Percentiles rank a stretch among this genome's conserved stretches.
phyloP scores from a whole-genome alignment of 768 basidiomycete species.

The Cubamyces lactineus region DNA sequence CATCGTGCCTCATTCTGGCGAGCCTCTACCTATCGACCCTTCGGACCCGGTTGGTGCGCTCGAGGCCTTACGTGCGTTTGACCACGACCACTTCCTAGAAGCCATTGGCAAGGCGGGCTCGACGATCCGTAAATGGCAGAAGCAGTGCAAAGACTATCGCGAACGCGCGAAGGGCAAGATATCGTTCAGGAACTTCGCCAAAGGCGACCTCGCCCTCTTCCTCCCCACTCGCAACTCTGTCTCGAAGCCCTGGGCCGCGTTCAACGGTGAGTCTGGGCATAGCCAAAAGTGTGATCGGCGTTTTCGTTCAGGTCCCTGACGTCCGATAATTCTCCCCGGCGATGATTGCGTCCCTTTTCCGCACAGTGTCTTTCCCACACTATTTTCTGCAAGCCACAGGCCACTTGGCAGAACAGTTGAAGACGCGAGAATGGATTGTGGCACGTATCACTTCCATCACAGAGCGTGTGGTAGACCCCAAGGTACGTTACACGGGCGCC shows the following conservation, averaged over 20 bases:
- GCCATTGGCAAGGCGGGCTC: constrained; percentile 80
- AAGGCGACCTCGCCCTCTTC: constrained; percentile 94
- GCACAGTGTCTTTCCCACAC: constrained; percentile 90
- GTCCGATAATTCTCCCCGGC: constrained; percentile 38
- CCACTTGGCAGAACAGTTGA: constrained; percentile 85
- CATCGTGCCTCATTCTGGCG: constrained; percentile 53
- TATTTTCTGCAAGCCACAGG: constrained; percentile 93
- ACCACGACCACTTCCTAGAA: constrained; percentile 85
- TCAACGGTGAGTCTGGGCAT: constrained; percentile 72
- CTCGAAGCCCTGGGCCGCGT: constrained; percentile 96
- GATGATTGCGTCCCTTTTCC: constrained; percentile 4
- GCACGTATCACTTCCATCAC: constrained; percentile 88
- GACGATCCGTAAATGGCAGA: constrained; percentile 95
- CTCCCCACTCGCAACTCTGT: constrained; percentile 94
- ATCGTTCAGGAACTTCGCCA: constrained; percentile 92
- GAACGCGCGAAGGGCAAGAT: constrained; percentile 97
- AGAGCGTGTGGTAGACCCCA: constrained; percentile 81
- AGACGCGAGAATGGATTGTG: constrained; percentile 93
- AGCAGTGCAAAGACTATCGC: constrained; percentile 93
- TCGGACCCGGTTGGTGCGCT: constrained; percentile 73
- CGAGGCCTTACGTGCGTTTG: constrained; percentile 71
- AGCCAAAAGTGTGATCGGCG: constrained; percentile 4
- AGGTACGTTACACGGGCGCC: constrained; percentile 48
- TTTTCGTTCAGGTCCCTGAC: constrained; percentile 26
- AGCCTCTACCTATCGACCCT: constrained; percentile 78